Conservation (phyloP, 2,329 filamentous ascomycete species). For the Aotearoamyces nothofagi region DNA sequence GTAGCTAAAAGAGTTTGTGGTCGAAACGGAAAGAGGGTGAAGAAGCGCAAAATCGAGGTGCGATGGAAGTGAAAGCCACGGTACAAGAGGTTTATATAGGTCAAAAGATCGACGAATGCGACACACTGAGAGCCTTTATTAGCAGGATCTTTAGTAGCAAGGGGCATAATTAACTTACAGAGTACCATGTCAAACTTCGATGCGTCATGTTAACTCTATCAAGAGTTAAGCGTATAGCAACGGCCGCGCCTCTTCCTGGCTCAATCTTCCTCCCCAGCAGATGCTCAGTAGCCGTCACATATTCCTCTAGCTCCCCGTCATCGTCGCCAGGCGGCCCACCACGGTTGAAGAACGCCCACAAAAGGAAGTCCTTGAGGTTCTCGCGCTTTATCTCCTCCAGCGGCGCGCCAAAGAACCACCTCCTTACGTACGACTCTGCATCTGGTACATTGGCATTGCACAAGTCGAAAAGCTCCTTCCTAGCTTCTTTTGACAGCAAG, state of each 20-base stretch:
- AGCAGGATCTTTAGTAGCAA: conserved; percentile 2
- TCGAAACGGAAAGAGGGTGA: conserved; percentile 38
- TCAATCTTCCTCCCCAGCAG: conserved; percentile 32
- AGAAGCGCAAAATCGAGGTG: conserved; percentile 24
- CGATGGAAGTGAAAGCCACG: conserved; percentile 32
- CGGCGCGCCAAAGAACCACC: conserved; percentile 42
- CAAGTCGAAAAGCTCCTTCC: conserved; percentile 31
- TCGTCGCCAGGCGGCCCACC: conserved; percentile 26
- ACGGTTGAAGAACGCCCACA: conserved; percentile 43
- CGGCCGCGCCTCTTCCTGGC: conserved; percentile 34
- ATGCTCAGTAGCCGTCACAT: conserved; percentile 34
- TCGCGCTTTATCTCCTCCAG: conserved; percentile 36
- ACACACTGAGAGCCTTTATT: conserved; percentile 14
- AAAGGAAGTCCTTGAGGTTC: conserved; percentile 43
- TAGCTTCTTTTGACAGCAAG: conserved; percentile 25
- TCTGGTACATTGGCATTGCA: conserved; percentile 36
- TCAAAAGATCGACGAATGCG: conserved; percentile 20
- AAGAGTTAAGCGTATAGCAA: conserved; percentile 37
- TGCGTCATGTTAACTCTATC: conserved; percentile 41
- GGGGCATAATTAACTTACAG: conserved; percentile 25
- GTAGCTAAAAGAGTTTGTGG: conserved; percentile 29
- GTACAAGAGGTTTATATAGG: conserved; percentile 22
- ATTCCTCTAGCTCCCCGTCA: conserved; percentile 38
- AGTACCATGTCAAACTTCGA: conserved; percentile 40
- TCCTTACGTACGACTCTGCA: conserved; percentile 32